phyloP scores from a whole-genome alignment of 2,329 filamentous ascomycete genomes.

The Pyricularia pennisetigena region DNA sequence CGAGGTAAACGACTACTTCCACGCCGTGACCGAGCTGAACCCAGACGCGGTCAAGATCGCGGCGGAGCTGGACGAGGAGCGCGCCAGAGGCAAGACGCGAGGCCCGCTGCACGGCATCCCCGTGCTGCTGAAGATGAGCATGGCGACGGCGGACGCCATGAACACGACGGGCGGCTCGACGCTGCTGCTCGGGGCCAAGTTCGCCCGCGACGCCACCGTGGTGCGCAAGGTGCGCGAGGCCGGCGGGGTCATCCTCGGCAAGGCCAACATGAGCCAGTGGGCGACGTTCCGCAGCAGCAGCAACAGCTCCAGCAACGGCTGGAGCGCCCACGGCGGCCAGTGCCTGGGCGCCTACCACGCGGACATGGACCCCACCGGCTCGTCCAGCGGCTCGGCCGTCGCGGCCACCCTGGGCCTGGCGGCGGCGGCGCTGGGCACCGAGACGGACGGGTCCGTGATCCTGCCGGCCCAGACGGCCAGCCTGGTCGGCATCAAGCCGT shows the following conservation, averaged over 20 bases:
- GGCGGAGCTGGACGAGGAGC: constrained; percentile 20
- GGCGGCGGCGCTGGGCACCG: constrained; percentile 47
- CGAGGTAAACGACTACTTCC: constrained; percentile 22
- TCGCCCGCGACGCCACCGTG: constrained; percentile 47
- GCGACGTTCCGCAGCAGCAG: constrained; percentile 50
- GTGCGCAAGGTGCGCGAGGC: constrained; percentile 48
- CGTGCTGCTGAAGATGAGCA: constrained; percentile 57
- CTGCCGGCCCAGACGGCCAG: constrained; percentile 44
- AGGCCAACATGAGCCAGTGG: constrained; percentile 57
- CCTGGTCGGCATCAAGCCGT: constrained; percentile 59
- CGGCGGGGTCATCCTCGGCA: constrained; percentile 56
- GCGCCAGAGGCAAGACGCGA: constrained; percentile 12
- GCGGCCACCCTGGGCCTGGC: constrained; percentile 48
- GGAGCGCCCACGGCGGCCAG: constrained; percentile 54
- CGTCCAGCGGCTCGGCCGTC: constrained; percentile 51
- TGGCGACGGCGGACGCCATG: constrained; percentile 52
- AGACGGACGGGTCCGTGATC: constrained; percentile 56
- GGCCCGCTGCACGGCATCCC: constrained; percentile 54
- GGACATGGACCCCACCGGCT: constrained; percentile 49
- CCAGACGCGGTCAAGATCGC: constrained; percentile 28
- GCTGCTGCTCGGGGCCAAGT: constrained; percentile 47
- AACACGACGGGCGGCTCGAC: constrained; percentile 55
- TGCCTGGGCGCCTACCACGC: constrained; percentile 50
- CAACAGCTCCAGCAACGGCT: constrained; percentile 46
- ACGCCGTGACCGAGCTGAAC: constrained; percentile 25